Percentiles rank a stretch among this genome's conserved stretches.
These are phyloP conservation scores for Schizothecium vesticola DNA, from an alignment of 495 filamentous ascomycete species.

Conservation along the genomic window DNA sequence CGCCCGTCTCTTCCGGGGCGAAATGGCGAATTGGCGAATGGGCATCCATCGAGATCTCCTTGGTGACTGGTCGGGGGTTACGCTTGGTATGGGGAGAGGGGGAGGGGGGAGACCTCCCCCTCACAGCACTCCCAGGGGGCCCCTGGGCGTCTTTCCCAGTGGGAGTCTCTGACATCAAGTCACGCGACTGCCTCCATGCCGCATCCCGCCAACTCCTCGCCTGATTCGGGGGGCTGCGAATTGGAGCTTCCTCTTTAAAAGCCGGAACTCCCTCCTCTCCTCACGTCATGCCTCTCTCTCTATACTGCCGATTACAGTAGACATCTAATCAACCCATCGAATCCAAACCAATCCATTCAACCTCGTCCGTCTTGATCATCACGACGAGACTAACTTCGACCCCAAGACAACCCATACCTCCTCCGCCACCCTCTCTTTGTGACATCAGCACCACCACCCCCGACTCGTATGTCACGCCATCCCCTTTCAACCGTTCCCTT, in stretches of 20 bases:
- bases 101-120: no score
- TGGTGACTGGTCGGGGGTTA: background rate
- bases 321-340: background rate
- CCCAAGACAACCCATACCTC: background rate
- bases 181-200: slow-evolving; percentile 25
- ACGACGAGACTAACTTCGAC: background rate
- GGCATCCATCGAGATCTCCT: background rate
- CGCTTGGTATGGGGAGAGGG: no score
- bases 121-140: background rate
- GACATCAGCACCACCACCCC: slow-evolving; percentile 1
- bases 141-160: slow-evolving; percentile 12
- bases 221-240: slow-evolving; percentile 22
- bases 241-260: slow-evolving; percentile 17
- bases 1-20: background rate
- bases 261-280: slow-evolving; percentile 18
- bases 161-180: slow-evolving; percentile 23
- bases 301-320: background rate
- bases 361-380: background rate
- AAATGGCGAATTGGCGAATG: background rate
- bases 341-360: slow-evolving; percentile 12
- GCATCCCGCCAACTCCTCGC: slow-evolving; percentile 23
- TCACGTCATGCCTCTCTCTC: slow-evolving; percentile 8
- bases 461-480: background rate
- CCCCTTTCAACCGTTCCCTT: background rate
- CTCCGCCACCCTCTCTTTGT: background rate